A percentile compares a stretch with the other conserved stretches of the same genome.
Evolutionary conservation across 2,329 filamentous ascomycete genomes (phyloP).

Genomic region (Trichoderma asperellum): DNA sequence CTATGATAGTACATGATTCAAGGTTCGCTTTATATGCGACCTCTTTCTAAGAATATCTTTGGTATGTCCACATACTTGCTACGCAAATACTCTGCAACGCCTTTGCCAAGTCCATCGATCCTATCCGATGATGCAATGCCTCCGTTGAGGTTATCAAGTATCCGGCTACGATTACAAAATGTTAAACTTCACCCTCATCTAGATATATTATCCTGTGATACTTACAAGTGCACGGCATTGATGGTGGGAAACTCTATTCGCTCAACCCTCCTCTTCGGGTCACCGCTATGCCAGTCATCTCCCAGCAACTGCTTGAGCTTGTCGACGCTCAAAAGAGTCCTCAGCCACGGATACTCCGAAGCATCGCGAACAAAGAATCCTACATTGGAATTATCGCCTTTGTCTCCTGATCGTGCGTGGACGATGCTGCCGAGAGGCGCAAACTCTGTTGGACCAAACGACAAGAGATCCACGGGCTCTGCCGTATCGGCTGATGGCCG

Average conservation of each 20-base stretch:
- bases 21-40: conserved; percentile 36
- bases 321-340: conserved; percentile 45
- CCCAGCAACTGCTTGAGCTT: conserved; percentile 46
- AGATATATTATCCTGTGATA: neutral
- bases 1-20: neutral
- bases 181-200: conserved; percentile 22
- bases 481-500: conserved; percentile 38
- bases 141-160: conserved; percentile 52
- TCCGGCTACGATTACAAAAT: conserved; percentile 28
- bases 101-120: conserved; percentile 53
- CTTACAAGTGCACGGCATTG: conserved; percentile 38
- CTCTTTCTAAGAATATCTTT: conserved; percentile 47
- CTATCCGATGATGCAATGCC: conserved; percentile 48
- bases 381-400: conserved; percentile 50
- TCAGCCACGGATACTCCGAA: conserved; percentile 53
- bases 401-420: conserved; percentile 45
- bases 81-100: conserved; percentile 50
- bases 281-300: conserved; percentile 42
- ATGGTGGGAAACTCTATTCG: conserved; percentile 50
- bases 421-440: conserved; percentile 40
- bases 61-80: conserved; percentile 51
- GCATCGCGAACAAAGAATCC: conserved; percentile 50
- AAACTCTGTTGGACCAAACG: conserved; percentile 37
- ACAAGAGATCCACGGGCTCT: conserved; percentile 34
- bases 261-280: conserved; percentile 43